These are phyloP conservation scores for Venturia oleaginea DNA, from an alignment of 2,329 filamentous ascomycete genomes.

Conservation along the genomic window DNA sequence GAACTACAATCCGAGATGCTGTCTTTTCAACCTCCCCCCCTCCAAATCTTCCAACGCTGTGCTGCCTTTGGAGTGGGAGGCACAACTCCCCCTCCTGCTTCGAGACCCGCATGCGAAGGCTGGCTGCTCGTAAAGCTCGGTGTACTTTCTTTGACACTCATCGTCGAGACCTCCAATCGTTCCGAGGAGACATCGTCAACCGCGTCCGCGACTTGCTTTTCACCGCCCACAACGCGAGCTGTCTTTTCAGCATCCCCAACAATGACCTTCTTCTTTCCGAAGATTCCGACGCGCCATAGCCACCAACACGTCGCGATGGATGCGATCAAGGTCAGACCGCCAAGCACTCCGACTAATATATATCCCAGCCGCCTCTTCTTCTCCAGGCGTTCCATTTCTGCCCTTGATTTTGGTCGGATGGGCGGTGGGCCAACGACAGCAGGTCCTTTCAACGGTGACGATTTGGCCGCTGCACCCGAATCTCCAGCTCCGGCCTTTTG, in stretches of 20 bases:
- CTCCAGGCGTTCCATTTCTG: not conserved
- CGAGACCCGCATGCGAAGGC: no score
- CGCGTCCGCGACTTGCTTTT: not conserved
- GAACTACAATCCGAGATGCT: not conserved
- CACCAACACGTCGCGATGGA: not conserved
- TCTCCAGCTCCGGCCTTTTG: not conserved
- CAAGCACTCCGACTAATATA: not conserved
- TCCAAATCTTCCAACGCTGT: not conserved
- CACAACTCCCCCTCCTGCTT: not conserved
- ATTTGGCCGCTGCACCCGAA: not conserved
- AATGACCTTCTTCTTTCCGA: not conserved
- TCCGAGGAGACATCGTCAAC: not conserved
- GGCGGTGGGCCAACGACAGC: not conserved
- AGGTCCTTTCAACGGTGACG: not conserved
- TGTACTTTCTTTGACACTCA: not conserved
- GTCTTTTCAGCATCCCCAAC: not conserved
- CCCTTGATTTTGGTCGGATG: not conserved
- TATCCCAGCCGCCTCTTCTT: not conserved
- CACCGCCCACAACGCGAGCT: not conserved
- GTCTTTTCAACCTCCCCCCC: not conserved
- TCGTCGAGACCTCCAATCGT: not conserved
- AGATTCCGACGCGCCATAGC: not conserved
- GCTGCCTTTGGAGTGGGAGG: not conserved
- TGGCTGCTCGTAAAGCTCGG: not conserved
- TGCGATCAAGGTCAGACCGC: not conserved